Evolutionary conservation across 108 stramenopile species (phyloP).

Genomic region (Skeletonema grethae): DNA sequence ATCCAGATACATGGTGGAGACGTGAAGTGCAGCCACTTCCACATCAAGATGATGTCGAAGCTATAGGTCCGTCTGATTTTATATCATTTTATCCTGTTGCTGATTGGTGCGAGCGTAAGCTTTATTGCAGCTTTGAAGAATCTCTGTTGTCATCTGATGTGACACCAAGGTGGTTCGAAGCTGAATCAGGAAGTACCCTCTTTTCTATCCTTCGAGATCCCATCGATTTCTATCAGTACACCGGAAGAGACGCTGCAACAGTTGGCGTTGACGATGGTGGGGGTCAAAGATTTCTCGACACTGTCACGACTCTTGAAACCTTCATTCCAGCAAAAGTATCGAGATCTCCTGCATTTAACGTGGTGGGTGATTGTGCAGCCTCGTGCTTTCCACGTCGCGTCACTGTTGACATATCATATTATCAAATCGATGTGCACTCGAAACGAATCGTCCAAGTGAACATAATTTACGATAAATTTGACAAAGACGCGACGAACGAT

Average conservation of each 20-base stretch:
- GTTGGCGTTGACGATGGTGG: constrained; percentile 40
- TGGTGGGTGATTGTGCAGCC: constrained; percentile 53
- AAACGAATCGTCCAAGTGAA: constrained; percentile 70
- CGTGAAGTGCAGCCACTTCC: constrained; percentile 57
- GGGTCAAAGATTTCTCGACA: constrained; percentile 39
- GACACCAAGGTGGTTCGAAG: constrained; percentile 84
- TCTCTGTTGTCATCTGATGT: constrained; percentile 49
- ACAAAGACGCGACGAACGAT: constrained; percentile 55
- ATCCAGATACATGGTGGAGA: constrained; percentile 56
- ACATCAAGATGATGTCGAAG: constrained; percentile 72
- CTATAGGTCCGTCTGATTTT: constrained; percentile 66
- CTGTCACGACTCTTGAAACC: constrained; percentile 51
- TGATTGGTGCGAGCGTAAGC: constrained; percentile 70
- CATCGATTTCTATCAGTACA: constrained; percentile 69
- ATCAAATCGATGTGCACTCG: constrained; percentile 57
- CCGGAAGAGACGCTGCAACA: constrained; percentile 47
- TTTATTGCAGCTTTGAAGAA: constrained; percentile 73
- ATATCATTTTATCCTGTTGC: constrained; percentile 63
- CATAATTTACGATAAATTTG: constrained; percentile 69
- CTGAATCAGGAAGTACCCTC: constrained; percentile 51
- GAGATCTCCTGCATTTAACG: constrained; percentile 52
- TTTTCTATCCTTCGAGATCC: constrained; percentile 76
- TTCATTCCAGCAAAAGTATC: constrained; percentile 74
- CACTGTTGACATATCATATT: constrained; percentile 72
- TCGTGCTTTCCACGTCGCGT: constrained; percentile 73